Evolutionary conservation across 2,329 filamentous ascomycete genomes (phyloP).

Genomic region (Ophiocordyceps camponoti-floridani): DNA sequence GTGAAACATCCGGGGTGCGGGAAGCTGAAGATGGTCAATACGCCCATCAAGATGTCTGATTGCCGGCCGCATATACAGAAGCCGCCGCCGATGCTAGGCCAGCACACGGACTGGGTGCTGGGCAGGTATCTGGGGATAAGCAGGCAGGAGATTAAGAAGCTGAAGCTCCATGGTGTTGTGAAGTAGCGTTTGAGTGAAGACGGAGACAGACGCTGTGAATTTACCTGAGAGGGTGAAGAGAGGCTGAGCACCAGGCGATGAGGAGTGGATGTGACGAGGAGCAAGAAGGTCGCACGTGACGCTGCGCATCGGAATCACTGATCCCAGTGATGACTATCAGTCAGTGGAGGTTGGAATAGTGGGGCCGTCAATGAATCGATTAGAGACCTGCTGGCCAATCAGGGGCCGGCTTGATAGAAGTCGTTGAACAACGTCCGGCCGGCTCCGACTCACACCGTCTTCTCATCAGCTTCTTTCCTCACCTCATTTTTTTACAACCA

Average conservation of each 20-base stretch:
- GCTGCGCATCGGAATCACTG: no score
- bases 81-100: conserved; percentile 67
- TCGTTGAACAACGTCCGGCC: not conserved
- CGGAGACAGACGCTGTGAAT: no score
- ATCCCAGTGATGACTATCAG: not conserved
- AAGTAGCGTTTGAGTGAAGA: conserved; percentile 16
- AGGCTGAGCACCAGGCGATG: not conserved
- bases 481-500: not conserved
- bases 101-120: conserved; percentile 72
- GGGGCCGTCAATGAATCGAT: no score
- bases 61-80: conserved; percentile 58
- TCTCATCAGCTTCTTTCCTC: no score
- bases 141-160: conserved; percentile 35
- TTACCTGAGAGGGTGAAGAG: not conserved
- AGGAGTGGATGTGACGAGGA: no score
- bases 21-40: conserved; percentile 77
- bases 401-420: no score
- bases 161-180: conserved; percentile 52
- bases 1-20: conserved; percentile 72
- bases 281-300: no score
- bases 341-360: no score
- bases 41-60: conserved; percentile 84
- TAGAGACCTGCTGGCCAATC: no score
- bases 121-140: conserved; percentile 41
- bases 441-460: no score